phyloP scores from a whole-genome alignment of 148 eudicot species.

The Chenopodium suecicum region DNA sequence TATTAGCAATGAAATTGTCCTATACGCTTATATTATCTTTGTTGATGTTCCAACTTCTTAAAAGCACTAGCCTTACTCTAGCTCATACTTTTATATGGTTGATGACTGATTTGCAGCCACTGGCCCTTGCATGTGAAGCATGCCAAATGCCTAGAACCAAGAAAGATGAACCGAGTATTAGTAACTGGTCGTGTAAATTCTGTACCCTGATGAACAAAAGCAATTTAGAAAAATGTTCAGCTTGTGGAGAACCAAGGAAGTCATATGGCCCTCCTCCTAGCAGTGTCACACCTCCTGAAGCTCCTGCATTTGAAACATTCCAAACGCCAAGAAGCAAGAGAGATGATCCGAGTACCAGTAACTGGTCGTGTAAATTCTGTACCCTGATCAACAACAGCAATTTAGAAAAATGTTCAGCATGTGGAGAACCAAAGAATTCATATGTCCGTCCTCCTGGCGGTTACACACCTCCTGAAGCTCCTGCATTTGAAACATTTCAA shows the following conservation, averaged over 20 bases:
- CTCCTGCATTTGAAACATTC: slow-evolving; percentile 69
- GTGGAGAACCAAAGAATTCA: slow-evolving; percentile 87
- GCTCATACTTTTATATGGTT: slow-evolving; percentile 1
- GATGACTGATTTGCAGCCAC: slow-evolving; percentile 50
- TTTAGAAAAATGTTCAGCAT: slow-evolving; percentile 65
- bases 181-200: slow-evolving; percentile 72
- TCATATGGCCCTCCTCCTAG: slow-evolving; percentile 53
- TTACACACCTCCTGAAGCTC: slow-evolving; percentile 48
- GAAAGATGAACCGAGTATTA: slow-evolving; percentile 32
- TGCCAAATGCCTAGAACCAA: slow-evolving; percentile 57
- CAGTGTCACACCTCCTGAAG: slow-evolving; percentile 42
- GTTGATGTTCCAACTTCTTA: not conserved
- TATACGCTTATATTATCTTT: not conserved
- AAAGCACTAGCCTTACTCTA: not conserved
- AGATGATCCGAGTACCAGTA: slow-evolving; percentile 24
- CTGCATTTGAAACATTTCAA: slow-evolving; percentile 60
- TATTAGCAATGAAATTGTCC: not conserved
- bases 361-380: slow-evolving; percentile 86
- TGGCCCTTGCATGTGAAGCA: slow-evolving; percentile 66
- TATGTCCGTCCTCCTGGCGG: slow-evolving; percentile 55
- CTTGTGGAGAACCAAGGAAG: slow-evolving; percentile 84
- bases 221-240: slow-evolving; percentile 59
- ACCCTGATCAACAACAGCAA: slow-evolving; percentile 60
- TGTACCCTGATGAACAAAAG: slow-evolving; percentile 73
- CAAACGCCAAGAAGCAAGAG: slow-evolving; percentile 50